Conservation (phyloP, 306 rosid species). For the Lotus japonicus region DNA sequence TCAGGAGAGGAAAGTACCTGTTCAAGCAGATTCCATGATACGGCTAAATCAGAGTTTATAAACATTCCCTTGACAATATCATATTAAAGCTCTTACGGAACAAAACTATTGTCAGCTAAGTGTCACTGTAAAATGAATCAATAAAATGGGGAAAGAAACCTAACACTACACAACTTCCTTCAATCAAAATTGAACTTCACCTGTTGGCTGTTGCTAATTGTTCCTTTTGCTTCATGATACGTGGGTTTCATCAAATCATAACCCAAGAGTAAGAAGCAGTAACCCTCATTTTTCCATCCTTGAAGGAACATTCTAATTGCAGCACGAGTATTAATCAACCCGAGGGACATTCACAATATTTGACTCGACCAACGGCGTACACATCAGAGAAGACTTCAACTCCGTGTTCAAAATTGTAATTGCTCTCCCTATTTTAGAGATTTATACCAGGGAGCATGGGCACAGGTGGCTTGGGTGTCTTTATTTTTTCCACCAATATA, state of each 20-base stretch:
- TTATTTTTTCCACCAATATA: constrained; percentile 66
- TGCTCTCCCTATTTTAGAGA: constrained; percentile 28
- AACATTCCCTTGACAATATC: not conserved
- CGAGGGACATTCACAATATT: constrained; percentile 18
- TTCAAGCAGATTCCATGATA: no score
- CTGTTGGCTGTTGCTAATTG: constrained; percentile 4
- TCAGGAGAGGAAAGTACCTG: no score
- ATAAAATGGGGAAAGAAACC: constrained; percentile 10
- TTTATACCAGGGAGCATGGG: constrained; percentile 76
- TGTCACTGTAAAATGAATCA: not conserved
- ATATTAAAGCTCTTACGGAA: not conserved
- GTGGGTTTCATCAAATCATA: constrained; percentile 19
- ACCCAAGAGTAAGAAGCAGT: constrained; percentile 1
- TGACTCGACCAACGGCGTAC: not conserved
- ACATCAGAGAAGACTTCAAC: not conserved
- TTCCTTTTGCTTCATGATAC: not conserved
- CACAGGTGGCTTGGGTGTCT: constrained; percentile 47
- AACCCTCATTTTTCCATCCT: constrained; percentile 6
- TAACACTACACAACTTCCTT: constrained; percentile 1
- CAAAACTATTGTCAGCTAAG: constrained; percentile 4
- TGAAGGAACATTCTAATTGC: not conserved
- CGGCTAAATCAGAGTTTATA: no score
- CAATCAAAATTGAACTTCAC: not conserved
- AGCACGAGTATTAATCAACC: not conserved
- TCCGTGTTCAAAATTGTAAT: constrained; percentile 6